phyloP scores from a whole-genome alignment of 169 alveolate species.

The Blepharisma undulans region DNA sequence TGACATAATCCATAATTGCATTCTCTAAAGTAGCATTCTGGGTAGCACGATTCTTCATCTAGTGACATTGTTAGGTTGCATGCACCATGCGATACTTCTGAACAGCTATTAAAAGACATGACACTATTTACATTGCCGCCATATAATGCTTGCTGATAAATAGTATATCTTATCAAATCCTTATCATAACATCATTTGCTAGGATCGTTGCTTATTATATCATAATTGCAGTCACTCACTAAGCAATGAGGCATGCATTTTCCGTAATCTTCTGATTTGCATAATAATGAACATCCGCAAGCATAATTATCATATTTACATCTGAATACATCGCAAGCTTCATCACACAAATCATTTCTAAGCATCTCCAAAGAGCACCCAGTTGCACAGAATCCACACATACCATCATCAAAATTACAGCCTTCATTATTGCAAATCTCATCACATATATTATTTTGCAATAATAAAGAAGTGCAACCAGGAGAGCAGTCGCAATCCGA shows the following conservation, averaged over 20 bases:
- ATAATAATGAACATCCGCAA: not conserved
- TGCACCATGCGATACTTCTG: not conserved
- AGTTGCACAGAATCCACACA: not conserved
- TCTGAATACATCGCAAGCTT: not conserved
- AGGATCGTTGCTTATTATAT: not conserved
- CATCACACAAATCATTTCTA: not conserved
- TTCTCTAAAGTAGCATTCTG: not conserved
- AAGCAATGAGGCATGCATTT: constrained; percentile 1
- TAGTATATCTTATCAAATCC: not conserved
- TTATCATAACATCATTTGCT: not conserved
- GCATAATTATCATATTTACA: not conserved
- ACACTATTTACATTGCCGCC: not conserved
- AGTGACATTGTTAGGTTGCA: not conserved
- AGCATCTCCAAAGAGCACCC: not conserved
- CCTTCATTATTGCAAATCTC: not conserved
- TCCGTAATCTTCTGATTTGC: not conserved
- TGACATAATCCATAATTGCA: not conserved
- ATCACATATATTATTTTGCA: not conserved
- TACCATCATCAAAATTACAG: not conserved
- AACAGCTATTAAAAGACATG: not conserved
- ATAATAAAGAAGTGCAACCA: not conserved
- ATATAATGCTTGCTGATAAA: not conserved
- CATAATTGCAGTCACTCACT: not conserved
- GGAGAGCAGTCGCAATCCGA: not conserved
- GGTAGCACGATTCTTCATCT: not conserved